These are phyloP conservation scores for baker's yeast (Saccharomyces cerevisiae) DNA, from an alignment of 805 yeast species.

Conservation along the genomic window DNA sequence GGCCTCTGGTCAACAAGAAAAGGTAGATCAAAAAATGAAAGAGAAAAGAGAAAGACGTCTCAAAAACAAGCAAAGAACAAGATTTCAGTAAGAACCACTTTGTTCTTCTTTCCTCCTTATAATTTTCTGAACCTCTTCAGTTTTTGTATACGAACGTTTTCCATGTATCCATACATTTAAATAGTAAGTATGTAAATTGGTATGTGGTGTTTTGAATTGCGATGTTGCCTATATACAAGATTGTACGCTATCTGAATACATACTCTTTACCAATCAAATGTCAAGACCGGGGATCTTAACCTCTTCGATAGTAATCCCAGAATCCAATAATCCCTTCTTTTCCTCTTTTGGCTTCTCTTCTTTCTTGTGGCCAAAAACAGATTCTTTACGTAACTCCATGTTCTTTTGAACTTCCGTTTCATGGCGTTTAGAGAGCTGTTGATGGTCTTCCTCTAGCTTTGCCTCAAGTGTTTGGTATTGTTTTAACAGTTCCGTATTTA, in stretches of 20 bases:
- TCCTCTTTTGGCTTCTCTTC: neutral
- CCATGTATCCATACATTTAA: neutral
- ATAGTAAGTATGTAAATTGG: neutral
- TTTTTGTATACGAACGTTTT: neutral
- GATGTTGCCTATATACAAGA: neutral
- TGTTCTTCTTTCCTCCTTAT: neutral
- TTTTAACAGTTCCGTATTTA: neutral
- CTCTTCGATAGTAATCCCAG: constrained; percentile 4
- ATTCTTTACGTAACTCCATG: neutral
- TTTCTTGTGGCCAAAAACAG: neutral
- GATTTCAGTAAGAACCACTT: constrained; percentile 17
- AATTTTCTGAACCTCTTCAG: neutral
- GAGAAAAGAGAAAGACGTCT: constrained; percentile 76
- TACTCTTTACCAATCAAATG: neutral
- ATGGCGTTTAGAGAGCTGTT: neutral
- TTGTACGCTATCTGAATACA: neutral
- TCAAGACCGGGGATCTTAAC: constrained; percentile 11
- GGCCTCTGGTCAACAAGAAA: constrained; percentile 67
- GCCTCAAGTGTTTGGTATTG: neutral
- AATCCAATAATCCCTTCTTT: constrained; percentile 1
- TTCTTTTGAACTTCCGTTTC: neutral
- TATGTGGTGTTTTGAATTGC: neutral
- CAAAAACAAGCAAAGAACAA: constrained; percentile 51
- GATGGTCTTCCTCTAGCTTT: neutral
- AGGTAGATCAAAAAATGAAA: constrained; percentile 64